A percentile compares a stretch with the other conserved stretches of the same genome.
phyloP scores from a whole-genome alignment of 2,329 filamentous ascomycete genomes.

The Didymella pinodella region DNA sequence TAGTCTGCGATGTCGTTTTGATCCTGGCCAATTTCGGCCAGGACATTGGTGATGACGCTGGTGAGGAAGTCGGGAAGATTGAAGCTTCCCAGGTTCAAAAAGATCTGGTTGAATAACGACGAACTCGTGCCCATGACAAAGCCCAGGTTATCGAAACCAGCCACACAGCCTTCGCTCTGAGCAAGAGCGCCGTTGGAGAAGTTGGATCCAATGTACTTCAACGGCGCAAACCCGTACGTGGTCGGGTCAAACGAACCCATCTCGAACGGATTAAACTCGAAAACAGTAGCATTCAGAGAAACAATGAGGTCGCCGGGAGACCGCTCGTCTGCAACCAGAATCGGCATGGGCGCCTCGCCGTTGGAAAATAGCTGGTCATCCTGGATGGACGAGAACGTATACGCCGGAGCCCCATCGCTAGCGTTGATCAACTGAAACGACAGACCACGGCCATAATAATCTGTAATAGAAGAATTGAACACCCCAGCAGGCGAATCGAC shows the following conservation, averaged over 20 bases:
- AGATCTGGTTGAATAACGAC: constrained; percentile 81
- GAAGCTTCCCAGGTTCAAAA: constrained; percentile 68
- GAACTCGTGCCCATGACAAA: constrained; percentile 88
- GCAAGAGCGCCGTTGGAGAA: constrained; percentile 70
- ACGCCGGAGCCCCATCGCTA: constrained; percentile 72
- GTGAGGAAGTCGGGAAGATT: constrained; percentile 61
- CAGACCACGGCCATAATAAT: constrained; percentile 88
- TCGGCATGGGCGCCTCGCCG: constrained; percentile 73
- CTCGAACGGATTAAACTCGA: constrained; percentile 82
- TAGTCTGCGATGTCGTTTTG: constrained; percentile 79
- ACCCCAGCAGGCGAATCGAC: constrained; percentile 64
- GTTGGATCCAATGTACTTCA: constrained; percentile 75
- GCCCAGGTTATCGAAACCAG: constrained; percentile 82
- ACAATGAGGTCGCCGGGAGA: constrained; percentile 68
- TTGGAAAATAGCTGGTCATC: constrained; percentile 67
- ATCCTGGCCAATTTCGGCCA: constrained; percentile 63
- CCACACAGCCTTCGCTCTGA: constrained; percentile 67
- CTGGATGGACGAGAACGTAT: constrained; percentile 84
- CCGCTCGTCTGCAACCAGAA: constrained; percentile 75
- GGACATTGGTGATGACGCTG: constrained; percentile 60
- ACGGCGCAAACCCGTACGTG: constrained; percentile 73
- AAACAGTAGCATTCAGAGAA: constrained; percentile 75
- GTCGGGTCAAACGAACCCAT: constrained; percentile 80
- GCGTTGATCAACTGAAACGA: constrained; percentile 85
- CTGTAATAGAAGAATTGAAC: constrained; percentile 76